Percentiles rank a stretch among this genome's conserved stretches.
Evolutionary conservation across 495 filamentous ascomycete genomes (phyloP).

Genomic region (Neurospora sp.): DNA sequence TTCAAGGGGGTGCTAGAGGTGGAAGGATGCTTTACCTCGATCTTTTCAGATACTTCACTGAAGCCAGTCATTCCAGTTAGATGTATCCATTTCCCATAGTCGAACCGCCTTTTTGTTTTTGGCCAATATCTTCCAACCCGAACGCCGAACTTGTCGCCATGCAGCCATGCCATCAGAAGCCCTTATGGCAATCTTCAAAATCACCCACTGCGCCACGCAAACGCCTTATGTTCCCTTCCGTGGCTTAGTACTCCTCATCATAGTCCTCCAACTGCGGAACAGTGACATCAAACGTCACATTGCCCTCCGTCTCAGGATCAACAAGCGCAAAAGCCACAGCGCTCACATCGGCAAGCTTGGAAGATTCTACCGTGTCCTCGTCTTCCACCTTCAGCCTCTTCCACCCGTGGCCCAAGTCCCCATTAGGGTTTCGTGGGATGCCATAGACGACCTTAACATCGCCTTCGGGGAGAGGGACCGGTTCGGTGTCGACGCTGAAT

Average conservation of each 20-base stretch:
- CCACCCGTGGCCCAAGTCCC: conserved; percentile 30
- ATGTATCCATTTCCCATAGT: neutral
- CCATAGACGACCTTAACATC: conserved; percentile 33
- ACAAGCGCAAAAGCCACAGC: conserved; percentile 61
- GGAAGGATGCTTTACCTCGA: neutral
- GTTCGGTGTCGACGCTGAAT: conserved; percentile 6
- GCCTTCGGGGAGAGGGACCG: conserved; percentile 26
- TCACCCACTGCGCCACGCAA: neutral
- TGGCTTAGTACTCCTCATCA: conserved; percentile 7
- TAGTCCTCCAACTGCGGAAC: conserved; percentile 46
- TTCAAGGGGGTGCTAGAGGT: neutral
- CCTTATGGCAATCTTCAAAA: neutral
- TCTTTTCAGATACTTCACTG: neutral
- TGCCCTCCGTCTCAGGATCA: conserved; percentile 34
- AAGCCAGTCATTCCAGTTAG: neutral
- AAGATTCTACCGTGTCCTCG: conserved; percentile 28
- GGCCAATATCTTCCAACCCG: neutral
- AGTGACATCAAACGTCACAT: conserved; percentile 54
- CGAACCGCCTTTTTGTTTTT: neutral
- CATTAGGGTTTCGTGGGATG: conserved; percentile 17
- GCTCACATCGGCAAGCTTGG: conserved; percentile 43
- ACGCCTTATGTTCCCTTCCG: neutral
- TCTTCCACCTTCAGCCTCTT: conserved; percentile 24
- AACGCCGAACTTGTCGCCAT: neutral
- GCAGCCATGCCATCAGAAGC: neutral